These are phyloP conservation scores for Vanderwaltozyma tropicalis DNA, from an alignment of 805 yeast genomes.

Conservation along the genomic window DNA sequence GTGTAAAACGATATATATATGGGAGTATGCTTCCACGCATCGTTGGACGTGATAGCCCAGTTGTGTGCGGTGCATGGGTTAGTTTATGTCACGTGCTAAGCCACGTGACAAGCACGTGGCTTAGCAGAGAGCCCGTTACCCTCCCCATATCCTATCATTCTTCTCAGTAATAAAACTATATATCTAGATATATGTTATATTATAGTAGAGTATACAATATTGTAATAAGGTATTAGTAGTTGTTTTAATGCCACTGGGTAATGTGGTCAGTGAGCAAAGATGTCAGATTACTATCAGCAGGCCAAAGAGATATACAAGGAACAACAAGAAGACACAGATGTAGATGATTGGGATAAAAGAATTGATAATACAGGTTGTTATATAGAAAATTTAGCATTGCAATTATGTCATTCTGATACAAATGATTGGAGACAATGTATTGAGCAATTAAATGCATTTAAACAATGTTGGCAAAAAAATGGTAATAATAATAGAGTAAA, in stretches of 20 bases:
- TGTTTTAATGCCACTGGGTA: background rate
- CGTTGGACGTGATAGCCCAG: too few species aligned
- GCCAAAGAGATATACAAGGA: constrained; percentile 25
- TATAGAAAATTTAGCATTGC: constrained; percentile 60
- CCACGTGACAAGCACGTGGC: too few species aligned
- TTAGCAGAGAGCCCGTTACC: too few species aligned
- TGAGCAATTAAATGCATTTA: constrained; percentile 53
- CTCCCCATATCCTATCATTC: too few species aligned
- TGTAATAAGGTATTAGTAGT: too few species aligned
- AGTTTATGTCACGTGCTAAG: too few species aligned
- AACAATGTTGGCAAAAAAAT: constrained; percentile 51
- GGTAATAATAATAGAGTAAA: constrained; percentile 41
- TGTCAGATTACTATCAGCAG: constrained; percentile 19
- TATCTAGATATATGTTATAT: too few species aligned
- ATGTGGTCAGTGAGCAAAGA: background rate
- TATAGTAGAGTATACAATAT: too few species aligned
- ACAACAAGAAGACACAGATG: constrained; percentile 38
- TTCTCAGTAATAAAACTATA: too few species aligned
- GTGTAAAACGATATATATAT: too few species aligned
- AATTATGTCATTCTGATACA: constrained; percentile 71
- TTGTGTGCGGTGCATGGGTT: too few species aligned
- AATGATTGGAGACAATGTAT: constrained; percentile 73
- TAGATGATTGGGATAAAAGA: constrained; percentile 70
- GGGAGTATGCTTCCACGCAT: too few species aligned
- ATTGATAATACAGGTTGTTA: constrained; percentile 65